Evolutionary conservation across 2,329 filamentous ascomycete species (phyloP), one percentile per base, ranked within the genome.

Genomic region (Blastomyces gilchristii): DNA sequence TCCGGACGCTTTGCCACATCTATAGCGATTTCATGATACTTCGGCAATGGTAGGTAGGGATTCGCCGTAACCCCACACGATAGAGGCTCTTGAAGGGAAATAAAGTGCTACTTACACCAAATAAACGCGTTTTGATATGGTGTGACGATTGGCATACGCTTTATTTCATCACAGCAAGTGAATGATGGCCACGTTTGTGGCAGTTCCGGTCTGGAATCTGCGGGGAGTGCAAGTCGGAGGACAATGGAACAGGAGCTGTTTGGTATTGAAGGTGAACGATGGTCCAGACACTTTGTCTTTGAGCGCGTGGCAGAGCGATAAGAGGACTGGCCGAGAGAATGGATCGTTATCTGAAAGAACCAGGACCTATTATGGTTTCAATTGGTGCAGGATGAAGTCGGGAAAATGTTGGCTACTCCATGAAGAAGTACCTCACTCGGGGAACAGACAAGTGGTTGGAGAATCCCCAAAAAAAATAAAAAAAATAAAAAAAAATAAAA

Each of bases 141-240:
- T 47, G 16, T 47, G 25, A 59, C 57, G 31, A 45, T 12, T n/a
- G 39, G 39, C 14, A 28, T 45, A 47, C 28, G 31, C 41, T 14
- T 31, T 59, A 18, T 12, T 18, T 59, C 31, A 16, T 22, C 16
- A 16, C 41, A 22, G 31, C 57, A 59, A 59, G 57, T 59, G 57
- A 49, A 18, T 28, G 41, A 43, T 47, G 41, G 41, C 43, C 57
- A 59, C 57, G 57, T 59, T 54, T 31, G 39, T 31, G 14, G 47
- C 6, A 34, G 57, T 47, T 34, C 47, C 43, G 22, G 43, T 49
- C 25, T 34, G 57, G 28, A 49, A 47, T 45, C 57, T 59, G 57
- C 57, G 25, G 57, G 39, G 43, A 22, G n/a, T 34, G 22, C 57
- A 59, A 49, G 57, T 47, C 41, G 57, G 57, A 43, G 57, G 39